Evolutionary conservation across 2,329 filamentous ascomycete genomes (phyloP), one percentile per base, ranked within the genome.

Genomic region (Trichoderma breve): DNA sequence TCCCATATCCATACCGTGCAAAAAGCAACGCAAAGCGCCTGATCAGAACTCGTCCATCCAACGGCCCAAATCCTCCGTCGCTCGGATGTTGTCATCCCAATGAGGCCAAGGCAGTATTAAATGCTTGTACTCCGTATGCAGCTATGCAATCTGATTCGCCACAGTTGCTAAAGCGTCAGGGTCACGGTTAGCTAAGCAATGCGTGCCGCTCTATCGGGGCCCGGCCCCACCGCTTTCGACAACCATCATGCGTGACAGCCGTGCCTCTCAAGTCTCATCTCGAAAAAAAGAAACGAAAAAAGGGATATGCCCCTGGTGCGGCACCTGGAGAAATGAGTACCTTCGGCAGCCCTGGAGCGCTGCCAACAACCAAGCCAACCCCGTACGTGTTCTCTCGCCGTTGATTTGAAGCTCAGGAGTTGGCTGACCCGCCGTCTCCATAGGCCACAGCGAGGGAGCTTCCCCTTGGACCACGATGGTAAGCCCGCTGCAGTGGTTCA

Each of bases 381-480:
- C 92, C 92, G 89, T 92, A 83, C 81, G 90, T 70, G 60, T 85
- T 43, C 53, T 32, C 60, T 32, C 26, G 30, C 24, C 57, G 39
- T n/a, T 71, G 63, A 34, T 61, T 53, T 71, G 68, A 66, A 60
- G 65, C 53, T 51, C 55, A 57, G 58, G 43, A 65, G 60, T 67
- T 67, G 71, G 62, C 71, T 61, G 68, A 71, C 71, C 67, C 68
- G 58, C 43, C 57, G 51, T 60, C 58, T 28, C 30, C 51, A 32
- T 76, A 96, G 93, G 71, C 95, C 95, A 6, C 93, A 98, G 81
- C 91, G 95, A 77, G 95, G 95, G 71, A 97, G 93, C 77, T 98
- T 98, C 79, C 95, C 95, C n/a, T 89, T 98, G 71, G 95, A 98
- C 82, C 95, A 98, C 78, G 94, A 97, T 81, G 94, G 84, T 84